phyloP scores from a whole-genome alignment of 2,329 filamentous ascomycete species.

The Escovopsis sp. region DNA sequence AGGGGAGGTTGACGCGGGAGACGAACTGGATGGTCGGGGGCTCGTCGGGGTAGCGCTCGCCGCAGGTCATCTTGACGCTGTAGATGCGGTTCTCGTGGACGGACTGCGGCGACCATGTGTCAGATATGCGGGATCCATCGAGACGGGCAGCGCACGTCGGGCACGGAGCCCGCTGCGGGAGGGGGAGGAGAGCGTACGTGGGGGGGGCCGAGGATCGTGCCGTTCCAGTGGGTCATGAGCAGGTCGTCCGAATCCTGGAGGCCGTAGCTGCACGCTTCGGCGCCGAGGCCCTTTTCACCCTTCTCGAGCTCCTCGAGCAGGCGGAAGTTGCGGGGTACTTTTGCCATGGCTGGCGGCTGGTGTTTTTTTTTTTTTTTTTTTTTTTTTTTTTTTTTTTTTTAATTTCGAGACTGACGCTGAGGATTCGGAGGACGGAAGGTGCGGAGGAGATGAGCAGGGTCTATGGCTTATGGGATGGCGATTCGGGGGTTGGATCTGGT shows the following conservation, averaged over 20 bases:
- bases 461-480: too few relatives aligned
- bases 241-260: constrained; percentile 88
- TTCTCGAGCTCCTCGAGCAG: constrained; percentile 96
- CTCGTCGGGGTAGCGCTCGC: constrained; percentile 71
- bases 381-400: background rate
- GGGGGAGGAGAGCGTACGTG: constrained; percentile 45
- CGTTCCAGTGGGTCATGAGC: constrained; percentile 97
- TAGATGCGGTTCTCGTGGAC: constrained; percentile 98
- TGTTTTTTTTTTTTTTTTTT: background rate
- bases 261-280: constrained; percentile 94
- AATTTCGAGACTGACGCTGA: too few relatives aligned
- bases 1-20: constrained; percentile 91
- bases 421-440: too few relatives aligned
- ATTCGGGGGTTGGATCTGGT: too few relatives aligned
- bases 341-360: constrained; percentile 20
- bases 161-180: background rate
- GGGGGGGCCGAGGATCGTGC: constrained; percentile 90
- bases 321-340: constrained; percentile 90
- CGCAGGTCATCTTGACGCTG: constrained; percentile 93
- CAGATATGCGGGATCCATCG: constrained; percentile 3
- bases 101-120: constrained; percentile 40
- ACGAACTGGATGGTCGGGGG: constrained; percentile 87
- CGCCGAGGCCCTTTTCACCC: constrained; percentile 92
- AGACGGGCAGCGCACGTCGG: background rate
- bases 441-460: too few relatives aligned